Base-by-base conservation (phyloP, 1,284 basidiomycete genomes). In the Leccinum solheimii region DNA sequence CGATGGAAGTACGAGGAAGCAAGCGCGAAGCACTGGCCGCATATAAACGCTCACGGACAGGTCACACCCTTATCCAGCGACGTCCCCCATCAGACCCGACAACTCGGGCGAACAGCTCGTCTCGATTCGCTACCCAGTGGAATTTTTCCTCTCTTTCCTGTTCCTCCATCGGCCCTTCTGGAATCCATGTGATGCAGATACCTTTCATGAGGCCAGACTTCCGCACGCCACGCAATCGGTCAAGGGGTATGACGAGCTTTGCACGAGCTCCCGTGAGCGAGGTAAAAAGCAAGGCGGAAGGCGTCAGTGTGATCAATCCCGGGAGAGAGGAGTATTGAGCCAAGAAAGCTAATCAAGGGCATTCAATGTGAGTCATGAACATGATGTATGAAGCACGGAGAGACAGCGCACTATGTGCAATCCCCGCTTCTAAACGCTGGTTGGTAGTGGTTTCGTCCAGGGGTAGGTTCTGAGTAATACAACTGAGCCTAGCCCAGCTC, bases 51-150 rank as follows among this genome's bases (percentile, higher is more conserved):
- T 34, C 55, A 60, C 55, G 6, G 52, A 59, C n/a, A 56, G 65
- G 38, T 69, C 65, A 78, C 40, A 72, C 56, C 64, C 72, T 77
- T 58, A 72, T 66, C 78, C 82, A 82, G 26, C 2, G 51, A 34
- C 73, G 75, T 56, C 71, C 70, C 3, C 78, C 78, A 23, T 76
- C 76, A 66, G 76, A 75, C 14, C 84, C 84, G n/a, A 88, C 78
- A n/a, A 90, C 78, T 57, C 85, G 76, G 45, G 85, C 85, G 70
- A 90, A 90, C 16, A 89, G 71, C 57, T 89, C 87, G 70, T 89
- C 86, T 10, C 87, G 81, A 9, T 76, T 79, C 26, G 81, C 82
- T 51, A 89, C 80, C 82, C 85, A 86, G 23, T 76, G 64, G 69
- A 90, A 88, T 66, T 76, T 83, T 60, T 84, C 86, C 57, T 82